Base-by-base conservation (phyloP, 805 yeast species). In the Cyberlindnera maclurae region DNA sequence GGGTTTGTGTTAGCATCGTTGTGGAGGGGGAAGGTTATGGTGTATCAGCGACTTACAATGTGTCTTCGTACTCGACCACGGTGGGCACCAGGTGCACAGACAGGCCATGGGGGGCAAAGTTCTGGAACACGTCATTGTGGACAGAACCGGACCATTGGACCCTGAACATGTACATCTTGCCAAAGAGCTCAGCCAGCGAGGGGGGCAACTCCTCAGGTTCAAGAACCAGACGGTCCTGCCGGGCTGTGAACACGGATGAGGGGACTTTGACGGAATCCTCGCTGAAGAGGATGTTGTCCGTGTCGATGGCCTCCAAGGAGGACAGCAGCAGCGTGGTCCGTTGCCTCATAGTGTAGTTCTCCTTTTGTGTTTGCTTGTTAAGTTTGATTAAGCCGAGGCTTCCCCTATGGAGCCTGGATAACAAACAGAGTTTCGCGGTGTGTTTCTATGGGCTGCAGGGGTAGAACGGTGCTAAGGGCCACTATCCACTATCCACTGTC, bases 191-290 rank as follows among this genome's bases (percentile, higher is more conserved):
- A 3, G 29, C 26, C 40, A 42, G 30, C 38, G 34, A 18, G 13
- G 12, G 36, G 12, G 55, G 55, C 8, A 52, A 26, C 26, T 52
- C 57, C 16, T 44, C 45, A 10, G 18, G n/a, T 3, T 34, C 3
- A 11, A 52, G 24, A 1, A 46, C 45, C 10, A 52, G 41, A 18
- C 49, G 41, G 22, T 49, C 51, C 29, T 52, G 55, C 33, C 51
- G 47, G 3, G 35, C 31, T 5, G 17, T 36, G 35, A 44, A 46
- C 17, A 52, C 34, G 1, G 54, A 42, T 2, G 47, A 51, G 1
- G 57, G 57, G 9, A 51, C 29, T 8, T 36, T 37, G 20, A 52
- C 42, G 3, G 36, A 18, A 1, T 44, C 41, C 31, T 43, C 49
- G 11, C 43, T 37, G 17, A 52, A 40, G 4, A 46, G 28, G 3